phyloP scores from a whole-genome alignment of 345 rosid species.

The Syzygium aqueum region DNA sequence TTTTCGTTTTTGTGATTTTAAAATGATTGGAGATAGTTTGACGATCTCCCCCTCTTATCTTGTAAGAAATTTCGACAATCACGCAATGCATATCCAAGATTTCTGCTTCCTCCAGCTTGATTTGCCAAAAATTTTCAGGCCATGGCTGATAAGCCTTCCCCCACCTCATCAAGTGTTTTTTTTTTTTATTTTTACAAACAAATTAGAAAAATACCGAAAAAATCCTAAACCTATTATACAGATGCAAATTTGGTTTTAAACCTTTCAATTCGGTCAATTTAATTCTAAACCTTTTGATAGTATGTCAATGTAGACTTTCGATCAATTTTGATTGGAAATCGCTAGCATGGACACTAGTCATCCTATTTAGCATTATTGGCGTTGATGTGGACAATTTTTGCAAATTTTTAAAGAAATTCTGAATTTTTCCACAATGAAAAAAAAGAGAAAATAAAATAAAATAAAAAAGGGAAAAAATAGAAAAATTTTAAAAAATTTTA shows the following conservation, averaged over 20 bases:
- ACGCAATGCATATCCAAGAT: background rate
- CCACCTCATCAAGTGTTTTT: background rate
- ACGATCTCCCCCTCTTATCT: background rate
- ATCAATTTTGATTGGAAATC: background rate
- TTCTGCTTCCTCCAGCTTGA: background rate
- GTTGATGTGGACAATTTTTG: background rate
- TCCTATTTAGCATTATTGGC: too few relatives aligned
- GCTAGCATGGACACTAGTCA: accelerated
- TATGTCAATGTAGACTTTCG: too few relatives aligned
- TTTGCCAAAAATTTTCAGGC: background rate
- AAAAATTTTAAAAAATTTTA: too few relatives aligned
- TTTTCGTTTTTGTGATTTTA: background rate
- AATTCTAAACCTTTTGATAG: too few relatives aligned
- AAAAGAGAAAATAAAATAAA: too few relatives aligned
- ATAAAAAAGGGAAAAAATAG: background rate
- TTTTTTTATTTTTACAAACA: too few relatives aligned
- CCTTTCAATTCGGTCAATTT: too few relatives aligned
- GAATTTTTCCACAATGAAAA: background rate
- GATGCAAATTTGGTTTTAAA: too few relatives aligned
- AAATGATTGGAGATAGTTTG: background rate
- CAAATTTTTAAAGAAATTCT: too few relatives aligned
- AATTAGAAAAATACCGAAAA: too few relatives aligned
- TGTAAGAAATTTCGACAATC: background rate
- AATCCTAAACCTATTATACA: too few relatives aligned
- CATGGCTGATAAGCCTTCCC: background rate